Evolutionary conservation across 2,329 filamentous ascomycete species (phyloP), one percentile per base, ranked within the genome.

Genomic region (Cercospora sp.): DNA sequence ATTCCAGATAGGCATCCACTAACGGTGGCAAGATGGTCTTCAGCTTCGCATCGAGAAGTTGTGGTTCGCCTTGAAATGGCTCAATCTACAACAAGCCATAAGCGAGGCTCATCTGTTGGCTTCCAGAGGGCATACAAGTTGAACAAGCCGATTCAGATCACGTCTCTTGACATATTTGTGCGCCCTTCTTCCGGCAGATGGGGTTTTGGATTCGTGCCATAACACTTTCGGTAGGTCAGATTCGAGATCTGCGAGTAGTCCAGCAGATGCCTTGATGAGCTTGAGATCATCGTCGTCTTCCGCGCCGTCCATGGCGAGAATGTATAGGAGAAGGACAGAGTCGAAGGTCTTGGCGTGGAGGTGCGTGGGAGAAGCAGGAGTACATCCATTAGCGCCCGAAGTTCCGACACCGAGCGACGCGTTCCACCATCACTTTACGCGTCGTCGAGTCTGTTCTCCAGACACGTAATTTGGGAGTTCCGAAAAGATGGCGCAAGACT

Each of bases 11-110:
- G 18, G 91, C 90, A 75, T 90, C 86, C 28, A 92, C 89, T 40
- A 98, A 84, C 49, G 87, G 82, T 26, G 92, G 90, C 61, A 98
- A 84, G 79, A 96, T 89, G 71, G 82, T 85, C 61, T 91, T 89
- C 51, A 99, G 85, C 79, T 94, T 87, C 9, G 92, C 88, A 80
- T 99, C 95, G 28, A 99, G 86, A 45, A 98, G 86, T 79, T 99
- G 95, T 18, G 95, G 95, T 72, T 96, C 90, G 83, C 97, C 94
- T 84, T 98, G 94, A 74, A 98, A 99, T 1, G 91, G 89, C 73
- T 97, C 93, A 61, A 99, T 87, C 80, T 82, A 66, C 34, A n/a
- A 45, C 57, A 30, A 63, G 57, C 61, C 67, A 71, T 76, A 66
- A 75, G 71, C 67, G 30, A 60, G 49, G 40, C 24, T 59, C 34